phyloP scores from a whole-genome alignment of 345 rosid species.

The Hibiscus syriacus region DNA sequence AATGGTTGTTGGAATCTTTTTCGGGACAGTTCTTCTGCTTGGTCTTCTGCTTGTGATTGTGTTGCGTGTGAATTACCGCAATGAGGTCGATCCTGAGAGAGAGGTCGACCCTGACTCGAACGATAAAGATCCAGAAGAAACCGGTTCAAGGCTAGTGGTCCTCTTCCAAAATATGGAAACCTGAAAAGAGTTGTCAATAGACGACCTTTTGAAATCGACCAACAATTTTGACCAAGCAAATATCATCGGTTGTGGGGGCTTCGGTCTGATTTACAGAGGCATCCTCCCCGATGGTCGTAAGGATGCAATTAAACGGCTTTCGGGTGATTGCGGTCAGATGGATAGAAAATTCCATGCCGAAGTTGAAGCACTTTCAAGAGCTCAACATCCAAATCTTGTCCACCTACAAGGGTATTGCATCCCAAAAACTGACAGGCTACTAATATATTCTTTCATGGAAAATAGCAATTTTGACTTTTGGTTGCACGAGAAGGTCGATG shows the following conservation, averaged over 20 bases:
- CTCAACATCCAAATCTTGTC: constrained; percentile 79
- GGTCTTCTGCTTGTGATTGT: neutral
- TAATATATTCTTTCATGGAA: constrained; percentile 83
- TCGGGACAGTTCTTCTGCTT: constrained; percentile 39
- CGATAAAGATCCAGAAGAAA: neutral
- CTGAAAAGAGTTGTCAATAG: constrained; percentile 40
- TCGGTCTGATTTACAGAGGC: constrained; percentile 78
- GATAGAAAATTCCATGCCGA: no score
- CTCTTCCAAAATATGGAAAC: constrained; percentile 50
- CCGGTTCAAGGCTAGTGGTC: constrained; percentile 36
- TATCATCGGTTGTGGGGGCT: no score
- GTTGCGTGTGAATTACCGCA: neutral
- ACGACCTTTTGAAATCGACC: constrained; percentile 56
- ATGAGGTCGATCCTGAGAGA: neutral
- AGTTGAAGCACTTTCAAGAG: no score
- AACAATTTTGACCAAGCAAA: no score
- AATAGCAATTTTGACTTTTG: constrained; percentile 86
- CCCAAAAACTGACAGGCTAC: constrained; percentile 40
- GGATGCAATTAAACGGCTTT: constrained; percentile 72
- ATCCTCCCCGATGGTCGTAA: constrained; percentile 54
- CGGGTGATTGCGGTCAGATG: no score
- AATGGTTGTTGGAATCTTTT: constrained; percentile 46
- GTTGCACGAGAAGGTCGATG: constrained; percentile 71
- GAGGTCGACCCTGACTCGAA: neutral
- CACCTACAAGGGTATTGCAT: constrained; percentile 70